A percentile compares a stretch with the other conserved stretches of the same genome.
Conservation (phyloP, 805 yeast species). For the Millerozyma miso region DNA sequence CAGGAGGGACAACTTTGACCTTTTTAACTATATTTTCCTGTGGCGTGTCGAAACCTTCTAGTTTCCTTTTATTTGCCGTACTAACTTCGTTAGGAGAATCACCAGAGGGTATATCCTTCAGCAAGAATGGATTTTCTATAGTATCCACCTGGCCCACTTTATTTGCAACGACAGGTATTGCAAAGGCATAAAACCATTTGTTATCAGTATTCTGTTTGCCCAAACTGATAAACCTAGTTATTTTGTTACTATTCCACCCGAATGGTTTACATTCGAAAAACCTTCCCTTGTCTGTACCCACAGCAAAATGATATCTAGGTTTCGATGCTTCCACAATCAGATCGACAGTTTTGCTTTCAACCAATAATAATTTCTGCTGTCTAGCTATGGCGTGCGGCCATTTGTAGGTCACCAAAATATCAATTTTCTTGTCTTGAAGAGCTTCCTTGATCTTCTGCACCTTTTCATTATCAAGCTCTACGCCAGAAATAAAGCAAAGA, state of each 20-base stretch:
- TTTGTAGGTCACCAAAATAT: slow-evolving; percentile 53
- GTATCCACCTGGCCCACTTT: slow-evolving; percentile 7
- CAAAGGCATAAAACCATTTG: slow-evolving; percentile 75
- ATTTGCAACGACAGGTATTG: slow-evolving; percentile 11
- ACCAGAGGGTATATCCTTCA: not conserved
- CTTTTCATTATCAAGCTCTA: slow-evolving; percentile 7
- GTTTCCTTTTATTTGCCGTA: slow-evolving; percentile 4
- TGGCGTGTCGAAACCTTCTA: not conserved
- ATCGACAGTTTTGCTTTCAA: slow-evolving; percentile 46
- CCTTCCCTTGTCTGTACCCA: slow-evolving; percentile 45
- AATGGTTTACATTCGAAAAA: slow-evolving; percentile 57
- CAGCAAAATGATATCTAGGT: slow-evolving; percentile 68
- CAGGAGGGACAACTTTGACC: slow-evolving; percentile 47
- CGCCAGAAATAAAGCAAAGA: slow-evolving; percentile 42
- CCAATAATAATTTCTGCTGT: slow-evolving; percentile 38
- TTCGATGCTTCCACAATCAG: slow-evolving; percentile 35
- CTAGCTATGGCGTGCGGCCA: slow-evolving; percentile 58
- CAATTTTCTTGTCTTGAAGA: slow-evolving; percentile 26
- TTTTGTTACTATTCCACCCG: slow-evolving; percentile 45
- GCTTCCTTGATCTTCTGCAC: slow-evolving; percentile 2
- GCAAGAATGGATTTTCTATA: slow-evolving; percentile 24
- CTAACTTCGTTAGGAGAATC: not conserved
- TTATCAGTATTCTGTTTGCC: slow-evolving; percentile 53
- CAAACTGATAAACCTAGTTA: slow-evolving; percentile 64
- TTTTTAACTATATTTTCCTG: slow-evolving; percentile 20